Evolutionary conservation across 495 filamentous ascomycete genomes (phyloP).

Genomic region (Neurospora terricola): DNA sequence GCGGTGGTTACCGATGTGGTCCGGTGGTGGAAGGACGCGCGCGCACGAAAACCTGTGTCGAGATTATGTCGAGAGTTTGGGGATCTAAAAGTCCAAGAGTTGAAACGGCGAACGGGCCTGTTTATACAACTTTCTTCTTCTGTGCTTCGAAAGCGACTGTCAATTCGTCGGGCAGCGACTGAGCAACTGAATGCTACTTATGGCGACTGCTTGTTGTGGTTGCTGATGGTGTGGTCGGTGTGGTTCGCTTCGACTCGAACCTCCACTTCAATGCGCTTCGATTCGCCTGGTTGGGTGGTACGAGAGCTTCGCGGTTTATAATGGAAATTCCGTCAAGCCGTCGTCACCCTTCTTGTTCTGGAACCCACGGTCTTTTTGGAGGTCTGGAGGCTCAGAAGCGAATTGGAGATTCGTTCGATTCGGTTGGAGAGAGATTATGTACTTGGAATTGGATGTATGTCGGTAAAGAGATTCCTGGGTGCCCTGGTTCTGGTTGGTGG

Average conservation of each 20-base stretch:
- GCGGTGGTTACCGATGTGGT: neutral
- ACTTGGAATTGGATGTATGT: neutral
- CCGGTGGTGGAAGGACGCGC: neutral
- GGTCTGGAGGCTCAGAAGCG: neutral
- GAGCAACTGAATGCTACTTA: neutral
- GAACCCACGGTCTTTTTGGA: neutral
- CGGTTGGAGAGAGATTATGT: neutral
- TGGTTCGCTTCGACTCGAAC: neutral
- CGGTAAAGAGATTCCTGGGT: neutral
- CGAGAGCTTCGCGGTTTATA: neutral
- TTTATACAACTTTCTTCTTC: neutral
- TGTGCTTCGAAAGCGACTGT: neutral
- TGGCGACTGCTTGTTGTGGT: neutral
- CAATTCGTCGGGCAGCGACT: neutral
- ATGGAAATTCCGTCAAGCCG: neutral
- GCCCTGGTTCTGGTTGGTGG: neutral
- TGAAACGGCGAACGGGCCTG: neutral
- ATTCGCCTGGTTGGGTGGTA: neutral
- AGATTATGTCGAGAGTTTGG: neutral
- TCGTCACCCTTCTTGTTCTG: neutral
- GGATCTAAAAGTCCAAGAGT: neutral
- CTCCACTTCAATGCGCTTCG: neutral
- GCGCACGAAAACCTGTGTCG: neutral
- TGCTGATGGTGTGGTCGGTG: neutral
- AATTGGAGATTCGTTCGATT: neutral